These are phyloP conservation scores for Ceriops tagal DNA, from an alignment of 345 rosid species.

Conservation along the genomic window DNA sequence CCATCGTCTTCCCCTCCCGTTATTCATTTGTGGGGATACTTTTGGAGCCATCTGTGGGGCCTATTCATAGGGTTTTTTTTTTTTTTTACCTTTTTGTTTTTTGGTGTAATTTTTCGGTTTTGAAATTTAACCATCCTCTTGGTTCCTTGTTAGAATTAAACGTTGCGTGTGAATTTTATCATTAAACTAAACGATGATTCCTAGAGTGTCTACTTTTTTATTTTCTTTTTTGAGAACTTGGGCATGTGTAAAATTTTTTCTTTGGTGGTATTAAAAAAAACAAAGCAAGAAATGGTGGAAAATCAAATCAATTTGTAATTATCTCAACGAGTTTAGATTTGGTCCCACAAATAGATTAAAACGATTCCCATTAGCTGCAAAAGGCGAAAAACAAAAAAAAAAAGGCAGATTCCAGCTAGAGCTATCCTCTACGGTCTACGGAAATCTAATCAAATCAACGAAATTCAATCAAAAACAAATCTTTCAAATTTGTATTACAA, in stretches of 20 bases:
- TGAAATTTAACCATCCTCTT: not conserved
- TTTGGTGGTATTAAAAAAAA: too few relatives aligned
- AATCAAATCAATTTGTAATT: too few relatives aligned
- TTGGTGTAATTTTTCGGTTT: too few relatives aligned
- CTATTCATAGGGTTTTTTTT: slow-evolving; percentile 18
- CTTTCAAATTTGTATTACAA: slow-evolving; percentile 4
- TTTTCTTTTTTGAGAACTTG: too few relatives aligned
- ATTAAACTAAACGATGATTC: too few relatives aligned
- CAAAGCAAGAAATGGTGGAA: too few relatives aligned
- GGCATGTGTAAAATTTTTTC: too few relatives aligned
- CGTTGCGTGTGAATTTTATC: too few relatives aligned
- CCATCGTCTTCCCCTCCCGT: slow-evolving; percentile 11
- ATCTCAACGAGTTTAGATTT: not conserved
- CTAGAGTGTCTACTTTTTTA: too few relatives aligned
- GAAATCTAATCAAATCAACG: too few relatives aligned
- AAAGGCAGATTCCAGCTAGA: not conserved
- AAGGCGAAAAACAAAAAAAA: not conserved
- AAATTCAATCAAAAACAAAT: not conserved
- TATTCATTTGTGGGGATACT: slow-evolving; percentile 39
- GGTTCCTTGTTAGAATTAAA: not conserved
- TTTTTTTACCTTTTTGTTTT: not conserved
- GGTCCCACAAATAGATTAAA: slow-evolving; percentile 17
- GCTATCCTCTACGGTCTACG: not conserved
- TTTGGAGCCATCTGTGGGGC: slow-evolving; percentile 20
- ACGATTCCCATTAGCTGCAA: slow-evolving; percentile 7